A percentile compares a stretch with the other conserved stretches of the same genome.
These are phyloP conservation scores for Ambrosia hybrid DNA, from an alignment of 140 eudicot species.

Conservation along the genomic window DNA sequence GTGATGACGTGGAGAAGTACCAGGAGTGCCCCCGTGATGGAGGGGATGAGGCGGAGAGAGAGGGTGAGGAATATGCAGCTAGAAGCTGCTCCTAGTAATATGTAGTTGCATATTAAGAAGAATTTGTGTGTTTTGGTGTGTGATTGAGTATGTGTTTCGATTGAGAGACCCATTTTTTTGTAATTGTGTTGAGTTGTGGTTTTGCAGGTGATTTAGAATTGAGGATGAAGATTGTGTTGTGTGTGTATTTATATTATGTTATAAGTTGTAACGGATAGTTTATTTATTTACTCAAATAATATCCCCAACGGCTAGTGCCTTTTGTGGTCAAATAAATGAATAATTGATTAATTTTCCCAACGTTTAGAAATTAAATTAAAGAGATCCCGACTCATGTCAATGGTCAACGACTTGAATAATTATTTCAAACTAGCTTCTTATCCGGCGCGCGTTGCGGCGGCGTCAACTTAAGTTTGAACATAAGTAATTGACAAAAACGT, in stretches of 20 bases:
- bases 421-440: no score
- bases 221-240: background rate
- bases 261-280: conserved; percentile 20
- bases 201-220: background rate
- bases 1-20: conserved; percentile 67
- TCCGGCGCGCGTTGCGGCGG: no score
- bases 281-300: conserved; percentile 8
- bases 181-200: background rate
- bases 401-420: no score
- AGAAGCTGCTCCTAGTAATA: conserved; percentile 20
- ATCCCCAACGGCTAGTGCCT: no score
- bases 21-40: conserved; percentile 43
- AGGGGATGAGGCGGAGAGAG: conserved; percentile 63
- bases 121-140: conserved; percentile 50
- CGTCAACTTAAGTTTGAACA: no score
- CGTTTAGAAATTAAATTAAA: no score
- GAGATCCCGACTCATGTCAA: no score
- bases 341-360: no score
- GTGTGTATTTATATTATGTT: background rate
- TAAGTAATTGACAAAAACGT: no score
- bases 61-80: conserved; percentile 64
- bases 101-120: conserved; percentile 60
- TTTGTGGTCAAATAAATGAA: no score
- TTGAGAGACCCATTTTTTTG: conserved; percentile 32
- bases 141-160: conserved; percentile 14